Percentiles rank a stretch among this genome's conserved stretches.
These are phyloP conservation scores for Cutaneotrichosporon curvatum DNA, from an alignment of 1,284 basidiomycete species.

Conservation along the genomic window DNA sequence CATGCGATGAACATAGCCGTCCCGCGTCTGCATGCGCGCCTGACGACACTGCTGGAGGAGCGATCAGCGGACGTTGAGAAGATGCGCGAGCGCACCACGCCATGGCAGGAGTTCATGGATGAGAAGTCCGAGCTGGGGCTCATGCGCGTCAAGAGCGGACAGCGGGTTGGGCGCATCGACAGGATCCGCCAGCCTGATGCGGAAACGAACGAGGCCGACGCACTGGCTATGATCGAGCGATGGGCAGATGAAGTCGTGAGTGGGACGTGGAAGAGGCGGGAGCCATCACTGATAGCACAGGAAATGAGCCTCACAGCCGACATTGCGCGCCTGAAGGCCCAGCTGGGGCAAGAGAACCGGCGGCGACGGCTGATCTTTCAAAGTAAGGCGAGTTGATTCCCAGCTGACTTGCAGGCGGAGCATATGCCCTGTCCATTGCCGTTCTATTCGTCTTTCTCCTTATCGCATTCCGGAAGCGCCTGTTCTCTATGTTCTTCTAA, in stretches of 20 bases:
- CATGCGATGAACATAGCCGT: constrained; percentile 15
- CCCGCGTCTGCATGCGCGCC: constrained; percentile 18
- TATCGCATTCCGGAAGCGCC: too few relatives aligned
- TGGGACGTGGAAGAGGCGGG: background rate
- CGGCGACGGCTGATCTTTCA: constrained; percentile 6
- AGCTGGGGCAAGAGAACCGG: constrained; percentile 10
- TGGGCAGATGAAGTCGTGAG: constrained; percentile 38
- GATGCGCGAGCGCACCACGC: constrained; percentile 32
- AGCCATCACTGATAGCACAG: constrained; percentile 5
- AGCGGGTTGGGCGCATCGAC: constrained; percentile 8
- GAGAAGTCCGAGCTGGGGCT: constrained; percentile 5
- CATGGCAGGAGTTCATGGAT: constrained; percentile 27
- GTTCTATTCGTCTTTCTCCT: too few relatives aligned
- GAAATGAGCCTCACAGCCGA: constrained; percentile 24
- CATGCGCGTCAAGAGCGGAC: constrained; percentile 1
- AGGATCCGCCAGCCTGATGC: constrained; percentile 7
- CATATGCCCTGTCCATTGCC: too few relatives aligned
- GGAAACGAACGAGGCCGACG: constrained; percentile 13
- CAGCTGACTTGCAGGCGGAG: too few relatives aligned
- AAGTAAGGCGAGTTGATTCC: background rate
- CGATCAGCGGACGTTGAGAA: constrained; percentile 26
- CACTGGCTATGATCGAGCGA: constrained; percentile 27
- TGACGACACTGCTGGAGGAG: constrained; percentile 19
- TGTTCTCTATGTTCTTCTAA: too few relatives aligned
- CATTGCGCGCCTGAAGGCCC: constrained; percentile 18